Evolutionary conservation across 208 protist genomes (phyloP), one percentile per base, ranked within the genome.

Genomic region (Trypanosoma theileri): DNA sequence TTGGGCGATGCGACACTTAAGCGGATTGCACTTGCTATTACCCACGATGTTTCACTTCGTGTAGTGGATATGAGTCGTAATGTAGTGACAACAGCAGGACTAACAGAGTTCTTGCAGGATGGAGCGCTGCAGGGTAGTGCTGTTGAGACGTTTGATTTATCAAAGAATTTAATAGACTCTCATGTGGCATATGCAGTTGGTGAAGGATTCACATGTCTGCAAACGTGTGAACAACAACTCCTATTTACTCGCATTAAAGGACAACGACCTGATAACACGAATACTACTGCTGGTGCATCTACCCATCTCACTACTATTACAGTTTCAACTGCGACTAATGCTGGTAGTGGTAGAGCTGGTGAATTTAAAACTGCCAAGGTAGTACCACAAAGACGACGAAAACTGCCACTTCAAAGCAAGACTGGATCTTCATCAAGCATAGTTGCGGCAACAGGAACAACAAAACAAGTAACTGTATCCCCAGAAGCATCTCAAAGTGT

Each of bases 81-180:
- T 60, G 51, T 57, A 19, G 65, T 85, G 44, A 80, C 80, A 3
- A 68, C 59, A 14, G 52, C 19, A 35, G 81, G 80, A n/a, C 54
- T 80, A 12, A 58, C 42, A 22, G 53, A 59, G 44, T 71, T 91
- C 35, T 46, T 84, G 12, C 50, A 65, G 41, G 74, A 66, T 13
- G 67, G 76, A 14, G 73, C 74, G 40, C 66, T 89, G 31, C 79
- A 84, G 71, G 50, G 64, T 4, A 89, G 79, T 50, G 79, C 61
- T 21, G 59, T 92, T 17, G 73, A 88, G 57, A 59, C 79, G 31
- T 26, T 92, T 28, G 84, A 92, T 59, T 54, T 92, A 50, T 85
- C 79, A 61, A 76, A 64, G 67, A 92, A 85, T 59, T 28, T 44
- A 10, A 65, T 73, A 53, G 59, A 58, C 56, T n/a, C 45, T 35